Evolutionary conservation across 1,284 basidiomycete genomes (phyloP).

Genomic region (Rhodotorula glutinis): DNA sequence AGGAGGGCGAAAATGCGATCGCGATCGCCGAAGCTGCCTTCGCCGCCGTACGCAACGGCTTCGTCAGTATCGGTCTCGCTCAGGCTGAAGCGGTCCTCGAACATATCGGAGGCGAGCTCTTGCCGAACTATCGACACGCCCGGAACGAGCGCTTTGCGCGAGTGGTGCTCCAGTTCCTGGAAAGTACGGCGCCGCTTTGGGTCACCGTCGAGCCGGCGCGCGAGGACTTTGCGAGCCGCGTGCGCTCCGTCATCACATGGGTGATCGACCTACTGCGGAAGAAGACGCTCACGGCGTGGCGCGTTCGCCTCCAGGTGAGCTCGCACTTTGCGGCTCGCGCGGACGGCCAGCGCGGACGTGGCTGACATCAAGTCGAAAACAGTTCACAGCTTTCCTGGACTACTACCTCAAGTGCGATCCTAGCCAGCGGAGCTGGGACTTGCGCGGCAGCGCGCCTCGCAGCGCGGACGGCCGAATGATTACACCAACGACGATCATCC

Average conservation of each 20-base stretch:
- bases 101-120: conserved; percentile 57
- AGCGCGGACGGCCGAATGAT: conserved; percentile 42
- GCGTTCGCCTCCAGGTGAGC: conserved; percentile 56
- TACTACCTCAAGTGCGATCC: conserved; percentile 64
- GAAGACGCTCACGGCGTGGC: conserved; percentile 62
- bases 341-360: too few species aligned
- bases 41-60: conserved; percentile 56
- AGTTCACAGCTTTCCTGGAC: conserved; percentile 64
- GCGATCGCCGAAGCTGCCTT: conserved; percentile 61
- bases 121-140: conserved; percentile 60
- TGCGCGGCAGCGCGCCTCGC: conserved; percentile 41
- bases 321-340: too few species aligned
- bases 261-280: conserved; percentile 54
- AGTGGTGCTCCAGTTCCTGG: conserved; percentile 62
- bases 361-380: conserved; percentile 4
- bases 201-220: conserved; percentile 46
- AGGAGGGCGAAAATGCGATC: conserved; percentile 58
- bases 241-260: conserved; percentile 57
- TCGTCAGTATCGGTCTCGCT: conserved; percentile 55
- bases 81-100: conserved; percentile 57
- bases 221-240: conserved; percentile 53
- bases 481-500: conserved; percentile 54
- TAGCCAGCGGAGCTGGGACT: conserved; percentile 56
- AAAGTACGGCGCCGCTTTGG: conserved; percentile 67
- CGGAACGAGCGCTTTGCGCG: conserved; percentile 59